Conservation (phyloP, 2,329 filamentous ascomycete species). For the Botrytis aclada region DNA sequence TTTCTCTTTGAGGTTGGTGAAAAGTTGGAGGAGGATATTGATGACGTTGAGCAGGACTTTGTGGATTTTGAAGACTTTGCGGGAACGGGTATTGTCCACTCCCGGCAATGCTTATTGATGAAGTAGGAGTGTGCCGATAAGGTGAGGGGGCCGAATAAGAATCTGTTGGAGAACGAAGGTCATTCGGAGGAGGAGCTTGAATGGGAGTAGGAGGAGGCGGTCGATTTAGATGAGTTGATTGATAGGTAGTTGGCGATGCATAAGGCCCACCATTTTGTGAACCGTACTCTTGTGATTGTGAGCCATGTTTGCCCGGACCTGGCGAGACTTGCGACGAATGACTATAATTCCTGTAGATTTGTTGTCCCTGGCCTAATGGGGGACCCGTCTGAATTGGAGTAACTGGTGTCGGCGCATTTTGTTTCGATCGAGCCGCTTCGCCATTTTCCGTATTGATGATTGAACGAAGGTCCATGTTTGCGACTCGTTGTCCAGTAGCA, state of each 20-base stretch:
- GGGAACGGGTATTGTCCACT: constrained; percentile 37
- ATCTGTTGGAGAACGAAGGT: constrained; percentile 45
- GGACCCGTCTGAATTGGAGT: constrained; percentile 35
- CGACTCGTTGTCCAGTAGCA: constrained; percentile 28
- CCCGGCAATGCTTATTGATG: constrained; percentile 28
- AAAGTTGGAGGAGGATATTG: constrained; percentile 34
- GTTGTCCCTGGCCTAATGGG: constrained; percentile 23
- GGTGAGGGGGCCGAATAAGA: constrained; percentile 38
- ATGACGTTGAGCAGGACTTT: constrained; percentile 37
- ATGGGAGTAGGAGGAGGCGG: constrained; percentile 42
- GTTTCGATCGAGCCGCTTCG: constrained; percentile 31
- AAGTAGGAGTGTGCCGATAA: constrained; percentile 36
- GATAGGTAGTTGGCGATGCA: constrained; percentile 37
- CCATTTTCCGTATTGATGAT: constrained; percentile 47
- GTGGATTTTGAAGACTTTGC: constrained; percentile 33
- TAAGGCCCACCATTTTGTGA: constrained; percentile 32
- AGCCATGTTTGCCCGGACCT: constrained; percentile 33
- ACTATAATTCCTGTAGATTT: constrained; percentile 36
- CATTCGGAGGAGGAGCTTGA: constrained; percentile 40
- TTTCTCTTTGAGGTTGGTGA: constrained; percentile 31
- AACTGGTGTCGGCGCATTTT: constrained; percentile 35
- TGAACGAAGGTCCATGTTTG: constrained; percentile 50
- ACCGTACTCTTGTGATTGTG: constrained; percentile 36
- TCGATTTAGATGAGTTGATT: constrained; percentile 33
- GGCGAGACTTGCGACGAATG: constrained; percentile 34